Base-by-base conservation (phyloP, 495 filamentous ascomycete genomes). In the Aspergillus leporis region DNA sequence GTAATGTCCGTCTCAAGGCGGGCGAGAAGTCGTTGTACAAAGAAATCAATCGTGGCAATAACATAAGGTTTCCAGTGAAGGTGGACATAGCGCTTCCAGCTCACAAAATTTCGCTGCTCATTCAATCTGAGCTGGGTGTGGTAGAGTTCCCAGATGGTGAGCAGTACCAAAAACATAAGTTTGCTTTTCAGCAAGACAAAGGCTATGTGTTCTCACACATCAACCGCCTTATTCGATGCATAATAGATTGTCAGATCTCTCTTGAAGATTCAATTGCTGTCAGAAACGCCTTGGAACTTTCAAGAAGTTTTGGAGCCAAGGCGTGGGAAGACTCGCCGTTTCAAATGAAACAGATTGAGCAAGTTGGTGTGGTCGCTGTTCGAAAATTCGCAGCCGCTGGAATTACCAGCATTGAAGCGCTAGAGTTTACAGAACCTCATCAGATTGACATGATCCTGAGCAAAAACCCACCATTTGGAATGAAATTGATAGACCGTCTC, bases 61-160 rank as follows among this genome's bases (percentile, higher is more conserved):
- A 83, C 34, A 86, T 96, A 36, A 83, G 87, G 46, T 94, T 86
- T 66, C 90, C 90, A 0, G 83, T 98, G 61, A 91, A 90, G 56
- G 90, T 91, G n/a, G 83, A 87, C 40, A 69, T 97, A 48, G 81
- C 81, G 1, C 78, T 85, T 13, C 79, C 85, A 10, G 81, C 84
- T 28, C 94, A 98, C 70, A 98, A 98, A 63, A 80, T 91, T n/a
- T 94, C 87, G 22, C 75, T 98, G 14, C 81, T 98, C 38, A 79
- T 97, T 10, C 95, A 98, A 72, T 80, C 82, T 14, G 85, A 91
- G 55, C 85, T 98, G 10, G 90, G 91, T 12, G 82, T 80, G 36
- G 76, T 92, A 12, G 91, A 96, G 2, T 83, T 88, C 32, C 87
- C 90, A 1, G 76, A 72, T 34, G 82, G 84, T 2, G 82, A 88